Conservation (phyloP, 2,329 filamentous ascomycete species). For the Epichloe aotearoae region DNA sequence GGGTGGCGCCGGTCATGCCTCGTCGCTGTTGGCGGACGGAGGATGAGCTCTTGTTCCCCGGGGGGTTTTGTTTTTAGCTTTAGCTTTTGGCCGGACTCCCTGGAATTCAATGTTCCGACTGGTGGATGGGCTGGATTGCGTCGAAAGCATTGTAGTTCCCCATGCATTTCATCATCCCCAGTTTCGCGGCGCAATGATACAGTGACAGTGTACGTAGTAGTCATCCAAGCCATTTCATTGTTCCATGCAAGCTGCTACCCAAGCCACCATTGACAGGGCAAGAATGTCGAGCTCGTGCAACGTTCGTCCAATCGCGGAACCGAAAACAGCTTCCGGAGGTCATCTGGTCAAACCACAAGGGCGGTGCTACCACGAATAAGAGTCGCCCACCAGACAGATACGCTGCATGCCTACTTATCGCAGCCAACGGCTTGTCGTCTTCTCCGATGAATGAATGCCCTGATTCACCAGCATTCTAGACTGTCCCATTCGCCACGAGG, state of each 20-base stretch:
- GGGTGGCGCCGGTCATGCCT: slow-evolving; percentile 4
- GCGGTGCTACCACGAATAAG: slow-evolving; percentile 1
- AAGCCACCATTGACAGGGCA: background rate
- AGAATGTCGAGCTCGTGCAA: background rate
- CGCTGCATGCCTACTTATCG: no score
- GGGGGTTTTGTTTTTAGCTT: background rate
- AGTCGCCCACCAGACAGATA: background rate
- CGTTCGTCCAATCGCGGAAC: slow-evolving; percentile 1
- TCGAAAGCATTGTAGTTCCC: background rate
- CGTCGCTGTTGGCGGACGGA: slow-evolving; percentile 4
- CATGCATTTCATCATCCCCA: background rate
- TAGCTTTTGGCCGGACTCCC: background rate
- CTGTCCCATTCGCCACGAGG: background rate
- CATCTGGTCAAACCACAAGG: slow-evolving; percentile 4
- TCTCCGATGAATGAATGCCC: background rate
- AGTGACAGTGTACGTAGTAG: background rate
- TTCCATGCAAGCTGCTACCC: background rate
- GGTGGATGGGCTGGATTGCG: background rate
- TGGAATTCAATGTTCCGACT: slow-evolving; percentile 1
- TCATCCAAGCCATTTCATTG: no score
- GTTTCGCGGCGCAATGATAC: background rate
- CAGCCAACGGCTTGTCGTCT: background rate
- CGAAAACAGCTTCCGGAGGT: slow-evolving; percentile 2
- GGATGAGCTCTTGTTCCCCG: slow-evolving; percentile 4
- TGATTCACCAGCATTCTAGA: background rate